Conservation (phyloP, 2,329 filamentous ascomycete genomes). For the Claviceps sp. region DNA sequence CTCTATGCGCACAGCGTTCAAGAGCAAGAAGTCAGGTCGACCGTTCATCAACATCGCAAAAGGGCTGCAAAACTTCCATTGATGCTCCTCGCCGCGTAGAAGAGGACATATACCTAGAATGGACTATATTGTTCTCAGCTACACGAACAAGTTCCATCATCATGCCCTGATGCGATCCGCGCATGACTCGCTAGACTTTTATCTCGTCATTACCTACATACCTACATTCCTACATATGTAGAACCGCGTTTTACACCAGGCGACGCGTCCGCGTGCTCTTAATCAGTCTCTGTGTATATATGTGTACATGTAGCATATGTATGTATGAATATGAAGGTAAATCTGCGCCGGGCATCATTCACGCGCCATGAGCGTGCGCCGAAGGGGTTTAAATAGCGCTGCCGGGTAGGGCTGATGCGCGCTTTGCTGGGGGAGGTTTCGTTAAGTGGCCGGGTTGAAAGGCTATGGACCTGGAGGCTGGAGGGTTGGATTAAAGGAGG, state of each 20-base stretch:
- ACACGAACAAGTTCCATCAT: slow-evolving; percentile 34
- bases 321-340: slow-evolving; percentile 32
- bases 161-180: slow-evolving; percentile 43
- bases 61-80: no score
- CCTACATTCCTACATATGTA: background rate
- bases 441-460: slow-evolving; percentile 31
- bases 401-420: slow-evolving; percentile 45
- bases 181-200: slow-evolving; percentile 43
- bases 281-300: slow-evolving; percentile 26
- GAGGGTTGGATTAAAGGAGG: no score
- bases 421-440: slow-evolving; percentile 39
- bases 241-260: slow-evolving; percentile 13
- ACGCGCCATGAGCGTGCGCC: slow-evolving; percentile 45
- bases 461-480: no score
- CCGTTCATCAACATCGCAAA: no score
- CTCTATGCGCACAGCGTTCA: no score
- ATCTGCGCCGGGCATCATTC: slow-evolving; percentile 34
- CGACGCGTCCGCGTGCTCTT: slow-evolving; percentile 40
- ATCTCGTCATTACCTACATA: slow-evolving; percentile 16
- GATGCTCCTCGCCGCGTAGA: slow-evolving; percentile 17
- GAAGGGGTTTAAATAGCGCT: slow-evolving; percentile 36
- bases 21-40: no score
- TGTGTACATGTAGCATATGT: no score
- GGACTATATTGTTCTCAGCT: slow-evolving; percentile 49
- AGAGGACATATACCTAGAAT: slow-evolving; percentile 21